Evolutionary conservation across 768 basidiomycete species (phyloP), one percentile per base, ranked within the genome.

Genomic region (Candolleomyces efflorescens): DNA sequence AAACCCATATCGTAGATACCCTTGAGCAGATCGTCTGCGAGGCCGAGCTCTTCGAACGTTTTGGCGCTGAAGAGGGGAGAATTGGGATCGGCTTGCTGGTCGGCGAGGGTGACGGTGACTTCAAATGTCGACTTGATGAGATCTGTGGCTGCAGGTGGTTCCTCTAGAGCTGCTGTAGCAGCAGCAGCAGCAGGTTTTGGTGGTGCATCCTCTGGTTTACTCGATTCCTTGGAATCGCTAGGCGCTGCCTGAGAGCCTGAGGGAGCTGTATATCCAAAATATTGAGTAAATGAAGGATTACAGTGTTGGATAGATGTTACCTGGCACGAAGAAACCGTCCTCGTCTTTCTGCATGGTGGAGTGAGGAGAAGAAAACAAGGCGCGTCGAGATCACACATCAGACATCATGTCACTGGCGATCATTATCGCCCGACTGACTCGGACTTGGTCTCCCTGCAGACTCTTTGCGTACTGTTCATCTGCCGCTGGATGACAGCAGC

Each of bases 1-100:
- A 98, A 99, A 20, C 92, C 92, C 84, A 97, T 90, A 46, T 89
- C 88, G 68, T 93, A 97, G 32, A 98, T 81, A 20, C 96, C 97
- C 72, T 95, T 95, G 59, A 98, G 82, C 38, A 98, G 80, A 69
- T 97, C 92, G 47, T 84, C 78, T 67, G 91, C 85, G 94, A 99
- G 73, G 59, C 95, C 95, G 46, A 99, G 84, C 63, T 98, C 90
- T 69, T 99, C 94, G 62, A 99, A 99, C 0, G 90, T 86, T 71
- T 98, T 96, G 26, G 83, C 90, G 55, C 94, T 96, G 73, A 82
- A 96, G 15, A 99, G 74, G 3, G 96, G 97, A n/a, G 96, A 98
- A 68, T 96, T 88, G 41, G 94, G 91, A 68, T 99, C 92, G 26
- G 82, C 85, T 74, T 98, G 97, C 69, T 96, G 92, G 74, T 98